Conservation (phyloP, 192 early-diverging fungal genomes). For the Gryganskiella cystojenkinii region DNA sequence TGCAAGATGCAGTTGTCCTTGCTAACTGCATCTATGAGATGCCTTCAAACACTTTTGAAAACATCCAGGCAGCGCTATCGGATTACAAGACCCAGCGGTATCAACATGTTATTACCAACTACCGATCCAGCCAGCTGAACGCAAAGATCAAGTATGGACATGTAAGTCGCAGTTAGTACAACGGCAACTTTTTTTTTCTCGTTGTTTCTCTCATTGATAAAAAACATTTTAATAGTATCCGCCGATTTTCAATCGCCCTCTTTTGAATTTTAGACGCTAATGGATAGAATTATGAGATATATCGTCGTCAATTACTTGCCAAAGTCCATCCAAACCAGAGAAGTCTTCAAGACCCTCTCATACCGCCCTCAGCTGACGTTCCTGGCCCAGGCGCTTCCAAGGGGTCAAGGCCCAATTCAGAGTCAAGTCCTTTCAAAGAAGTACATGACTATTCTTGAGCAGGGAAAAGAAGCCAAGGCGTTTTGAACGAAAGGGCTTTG, state of each 20-base stretch:
- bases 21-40: constrained; percentile 15
- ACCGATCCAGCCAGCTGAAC: neutral
- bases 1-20: constrained; percentile 15
- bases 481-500: too few species aligned
- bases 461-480: too few species aligned
- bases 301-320: constrained; percentile 8
- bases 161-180: neutral
- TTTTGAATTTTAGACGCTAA: constrained; percentile 1
- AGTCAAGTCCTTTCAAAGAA: too few species aligned
- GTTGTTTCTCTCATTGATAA: too few species aligned
- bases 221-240: too few species aligned
- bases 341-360: neutral
- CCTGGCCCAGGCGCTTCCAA: too few species aligned
- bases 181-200: too few species aligned
- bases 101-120: neutral
- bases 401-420: too few species aligned
- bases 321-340: neutral
- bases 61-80: neutral
- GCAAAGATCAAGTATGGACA: constrained; percentile 6
- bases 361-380: constrained; percentile 6
- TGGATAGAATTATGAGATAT: neutral
- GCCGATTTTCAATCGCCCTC: neutral
- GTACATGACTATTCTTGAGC: too few species aligned
- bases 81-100: constrained; percentile 5
- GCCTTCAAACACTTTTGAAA: neutral